Conservation (phyloP, 352 stramenopile species). For the Globisporangium barbulae region DNA sequence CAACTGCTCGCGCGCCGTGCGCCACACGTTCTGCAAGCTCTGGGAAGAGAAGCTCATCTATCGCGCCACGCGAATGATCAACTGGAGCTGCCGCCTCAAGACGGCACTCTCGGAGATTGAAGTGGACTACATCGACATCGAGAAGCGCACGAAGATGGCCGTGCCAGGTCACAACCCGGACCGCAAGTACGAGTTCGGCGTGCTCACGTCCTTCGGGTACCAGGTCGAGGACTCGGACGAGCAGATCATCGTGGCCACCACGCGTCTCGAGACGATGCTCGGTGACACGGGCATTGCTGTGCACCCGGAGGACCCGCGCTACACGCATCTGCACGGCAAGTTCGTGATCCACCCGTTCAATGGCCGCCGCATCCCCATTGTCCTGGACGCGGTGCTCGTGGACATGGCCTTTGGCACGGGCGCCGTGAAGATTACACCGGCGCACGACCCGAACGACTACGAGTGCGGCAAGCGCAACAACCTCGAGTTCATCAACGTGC, state of each 20-base stretch:
- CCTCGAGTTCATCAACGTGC: conserved; percentile 97
- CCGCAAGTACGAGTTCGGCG: conserved; percentile 98
- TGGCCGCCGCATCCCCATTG: conserved; percentile 95
- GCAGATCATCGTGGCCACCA: conserved; percentile 87
- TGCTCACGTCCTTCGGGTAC: conserved; percentile 98
- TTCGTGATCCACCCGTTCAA: conserved; percentile 98
- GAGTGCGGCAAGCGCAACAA: conserved; percentile 95
- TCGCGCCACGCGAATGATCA: conserved; percentile 97
- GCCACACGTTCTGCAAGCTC: conserved; percentile 95
- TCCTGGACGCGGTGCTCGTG: conserved; percentile 94
- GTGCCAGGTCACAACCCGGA: conserved; percentile 96
- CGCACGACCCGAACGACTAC: conserved; percentile 99
- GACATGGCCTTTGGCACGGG: conserved; percentile 99
- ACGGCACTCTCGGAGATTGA: conserved; percentile 95
- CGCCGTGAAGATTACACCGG: conserved; percentile 99
- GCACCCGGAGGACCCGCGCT: conserved; percentile 98
- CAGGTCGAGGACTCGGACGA: conserved; percentile 89
- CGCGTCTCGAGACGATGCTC: conserved; percentile 99
- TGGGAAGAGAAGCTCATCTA: conserved; percentile 96
- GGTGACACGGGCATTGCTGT: conserved; percentile 98
- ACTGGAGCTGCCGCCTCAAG: conserved; percentile 99
- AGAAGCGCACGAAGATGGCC: conserved; percentile 93
- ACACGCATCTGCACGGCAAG: conserved; percentile 99
- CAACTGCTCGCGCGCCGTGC: conserved; percentile 95
- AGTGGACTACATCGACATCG: conserved; percentile 99